Evolutionary conservation across 768 basidiomycete species (phyloP).

Genomic region (Scleroderma citrinum): DNA sequence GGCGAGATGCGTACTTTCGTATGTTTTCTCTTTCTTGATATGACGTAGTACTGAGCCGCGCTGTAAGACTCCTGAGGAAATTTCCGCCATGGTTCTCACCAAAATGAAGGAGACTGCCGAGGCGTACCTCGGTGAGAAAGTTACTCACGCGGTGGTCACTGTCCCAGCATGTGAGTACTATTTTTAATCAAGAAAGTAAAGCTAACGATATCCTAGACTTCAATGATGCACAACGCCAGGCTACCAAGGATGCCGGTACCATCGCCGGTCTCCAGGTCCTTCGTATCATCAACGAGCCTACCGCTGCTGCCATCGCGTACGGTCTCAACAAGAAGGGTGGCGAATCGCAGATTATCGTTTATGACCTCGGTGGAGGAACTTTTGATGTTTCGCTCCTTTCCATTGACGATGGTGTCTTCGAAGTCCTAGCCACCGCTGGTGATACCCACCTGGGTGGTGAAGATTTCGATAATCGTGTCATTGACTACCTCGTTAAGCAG

Average conservation of each 20-base stretch:
- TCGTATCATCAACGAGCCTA: slow-evolving; percentile 97
- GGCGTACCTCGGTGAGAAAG: slow-evolving; percentile 92
- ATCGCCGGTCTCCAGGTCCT: slow-evolving; percentile 94
- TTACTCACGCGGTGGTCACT: slow-evolving; percentile 96
- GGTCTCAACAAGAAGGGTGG: slow-evolving; percentile 95
- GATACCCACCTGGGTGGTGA: slow-evolving; percentile 95
- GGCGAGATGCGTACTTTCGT: slow-evolving; percentile 80
- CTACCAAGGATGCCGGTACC: slow-evolving; percentile 95
- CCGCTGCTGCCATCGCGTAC: slow-evolving; percentile 96
- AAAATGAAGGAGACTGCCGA: slow-evolving; percentile 99
- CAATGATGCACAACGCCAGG: slow-evolving; percentile 99
- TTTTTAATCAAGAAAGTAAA: not conserved
- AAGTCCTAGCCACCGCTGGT: slow-evolving; percentile 86
- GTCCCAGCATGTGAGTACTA: slow-evolving; percentile 82
- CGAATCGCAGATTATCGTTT: slow-evolving; percentile 94
- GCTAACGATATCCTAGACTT: slow-evolving; percentile 53
- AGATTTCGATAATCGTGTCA: slow-evolving; percentile 92
- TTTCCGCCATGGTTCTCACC: slow-evolving; percentile 88
- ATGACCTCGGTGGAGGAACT: slow-evolving; percentile 97
- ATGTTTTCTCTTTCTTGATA: slow-evolving; percentile 25
- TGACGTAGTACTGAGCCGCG: not conserved
- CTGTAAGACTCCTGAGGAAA: slow-evolving; percentile 83
- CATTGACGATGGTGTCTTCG: slow-evolving; percentile 91
- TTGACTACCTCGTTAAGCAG: slow-evolving; percentile 81
- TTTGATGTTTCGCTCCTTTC: slow-evolving; percentile 97